Base-by-base conservation (phyloP, 805 yeast species). In the Kuraishia piskuri region DNA sequence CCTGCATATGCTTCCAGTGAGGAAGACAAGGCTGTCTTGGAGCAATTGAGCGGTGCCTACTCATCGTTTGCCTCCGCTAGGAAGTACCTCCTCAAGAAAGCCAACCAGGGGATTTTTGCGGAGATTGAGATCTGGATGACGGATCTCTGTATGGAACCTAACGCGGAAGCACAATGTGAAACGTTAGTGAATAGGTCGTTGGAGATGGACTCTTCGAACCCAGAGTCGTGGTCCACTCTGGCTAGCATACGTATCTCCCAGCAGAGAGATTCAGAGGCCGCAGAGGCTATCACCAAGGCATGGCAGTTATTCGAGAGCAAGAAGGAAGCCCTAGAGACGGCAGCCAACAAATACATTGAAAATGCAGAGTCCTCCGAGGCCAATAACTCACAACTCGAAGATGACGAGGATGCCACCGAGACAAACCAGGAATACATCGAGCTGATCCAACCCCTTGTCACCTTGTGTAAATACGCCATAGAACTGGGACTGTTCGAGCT, bases 121-220 rank as follows among this genome's bases (percentile, higher is more conserved):
- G 78, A 86, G 72, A 87, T 94, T 62, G 99, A 92, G 68, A 86
- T 89, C 54, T 91, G 96, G 96, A 89, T 90, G 97, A 92, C 98
- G 1, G 97, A 92, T 72, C 73, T 91, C 58, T 91, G 98, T 72
- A 90, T 91, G 96, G 96, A 89, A 62, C 82, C 82, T 2, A 83
- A 85, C 59, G 98, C 98, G 1, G 98, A 94, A 68, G 22, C 66
- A 8, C 77, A 82, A 66, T 94, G 98, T 70, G 87, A 90, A 60
- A 75, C 75, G 53, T 74, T 88, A 58, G 84, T 91, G 53, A 68
- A 78, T 10, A 79, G 78, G 59, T 82, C 95, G 1, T 68, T 89
- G 62, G 69, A 78, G 52, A 68, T 88, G 36, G 86, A 85, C 57
- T 62, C 65, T 2, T 36, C 46, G 14, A 83, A 87, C 54, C 87